A percentile compares a stretch with the other conserved stretches of the same genome.
Conservation (phyloP, 2,329 filamentous ascomycete genomes). For the Cladosporium oxysporum region DNA sequence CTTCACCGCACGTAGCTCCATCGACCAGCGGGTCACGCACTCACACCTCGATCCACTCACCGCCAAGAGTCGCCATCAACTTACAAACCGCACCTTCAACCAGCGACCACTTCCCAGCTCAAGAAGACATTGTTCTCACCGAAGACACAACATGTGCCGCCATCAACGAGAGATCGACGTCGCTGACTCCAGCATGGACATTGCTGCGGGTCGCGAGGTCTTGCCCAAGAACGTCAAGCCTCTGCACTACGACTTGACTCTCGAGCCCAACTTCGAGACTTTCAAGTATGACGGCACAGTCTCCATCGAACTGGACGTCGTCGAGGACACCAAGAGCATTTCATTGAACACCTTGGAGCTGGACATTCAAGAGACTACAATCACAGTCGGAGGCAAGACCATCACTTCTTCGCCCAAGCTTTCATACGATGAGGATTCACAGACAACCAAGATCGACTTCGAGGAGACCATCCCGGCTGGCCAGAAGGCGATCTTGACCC, state of each 20-base stretch:
- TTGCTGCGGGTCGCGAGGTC: constrained; percentile 73
- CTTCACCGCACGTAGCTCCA: constrained; percentile 12
- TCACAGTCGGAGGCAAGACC: constrained; percentile 61
- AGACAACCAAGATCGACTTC: constrained; percentile 81
- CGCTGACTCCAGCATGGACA: constrained; percentile 59
- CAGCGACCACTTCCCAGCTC: constrained; percentile 13
- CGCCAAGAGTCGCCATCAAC: constrained; percentile 10
- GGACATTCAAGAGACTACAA: constrained; percentile 72
- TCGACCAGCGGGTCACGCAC: constrained; percentile 3
- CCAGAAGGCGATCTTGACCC: constrained; percentile 73
- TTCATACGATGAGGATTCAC: constrained; percentile 73
- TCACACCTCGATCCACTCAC: constrained; percentile 9
- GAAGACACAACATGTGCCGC: constrained; percentile 70
- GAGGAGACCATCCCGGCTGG: constrained; percentile 71
- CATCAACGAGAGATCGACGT: constrained; percentile 58
- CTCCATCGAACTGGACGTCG: constrained; percentile 82
- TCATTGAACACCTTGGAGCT: constrained; percentile 87
- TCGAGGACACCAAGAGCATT: constrained; percentile 80
- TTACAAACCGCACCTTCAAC: constrained; percentile 1
- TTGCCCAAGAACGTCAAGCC: constrained; percentile 90
- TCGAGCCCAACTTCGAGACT: constrained; percentile 87
- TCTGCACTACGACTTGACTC: constrained; percentile 84
- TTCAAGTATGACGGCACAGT: constrained; percentile 86
- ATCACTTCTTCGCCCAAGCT: constrained; percentile 66
- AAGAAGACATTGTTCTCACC: constrained; percentile 69